Evolutionary conservation across 345 rosid species (phyloP).

Genomic region (Excoecaria cochinchinensis): DNA sequence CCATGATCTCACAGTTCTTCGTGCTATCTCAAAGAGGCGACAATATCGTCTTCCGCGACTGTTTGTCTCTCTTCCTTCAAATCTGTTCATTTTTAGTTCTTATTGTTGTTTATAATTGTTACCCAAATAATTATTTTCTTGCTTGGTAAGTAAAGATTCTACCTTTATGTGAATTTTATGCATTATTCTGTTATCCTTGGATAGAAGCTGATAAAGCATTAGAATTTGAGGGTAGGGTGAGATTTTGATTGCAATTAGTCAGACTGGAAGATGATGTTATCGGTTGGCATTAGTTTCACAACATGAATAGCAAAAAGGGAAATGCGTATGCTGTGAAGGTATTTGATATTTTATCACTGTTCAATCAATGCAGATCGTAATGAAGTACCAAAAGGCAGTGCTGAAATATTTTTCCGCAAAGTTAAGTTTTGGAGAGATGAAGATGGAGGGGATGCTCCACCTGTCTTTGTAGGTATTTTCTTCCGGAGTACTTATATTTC

Average conservation of each 20-base stretch:
- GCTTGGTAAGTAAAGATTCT: too few species aligned
- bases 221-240: background rate
- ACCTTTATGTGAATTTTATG: too few species aligned
- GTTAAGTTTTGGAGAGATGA: constrained; percentile 98
- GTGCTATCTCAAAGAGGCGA: constrained; percentile 96
- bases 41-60: constrained; percentile 93
- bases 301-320: background rate
- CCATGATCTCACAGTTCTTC: constrained; percentile 95
- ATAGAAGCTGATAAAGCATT: too few species aligned
- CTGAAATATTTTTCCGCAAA: constrained; percentile 91
- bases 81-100: background rate
- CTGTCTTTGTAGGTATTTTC: constrained; percentile 95
- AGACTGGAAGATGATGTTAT: background rate
- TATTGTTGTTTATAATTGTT: background rate
- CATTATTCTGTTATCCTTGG: too few species aligned
- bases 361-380: constrained; percentile 60
- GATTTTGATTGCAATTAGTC: background rate
- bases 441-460: constrained; percentile 89
- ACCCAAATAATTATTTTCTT: background rate
- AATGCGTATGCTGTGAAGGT: background rate
- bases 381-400: constrained; percentile 81
- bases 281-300: background rate
- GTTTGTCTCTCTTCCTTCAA: constrained; percentile 36
- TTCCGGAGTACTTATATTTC: constrained; percentile 12
- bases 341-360: background rate